These are phyloP conservation scores for Ophiostoma piceae DNA, from an alignment of 2,329 filamentous ascomycete species.

Conservation along the genomic window DNA sequence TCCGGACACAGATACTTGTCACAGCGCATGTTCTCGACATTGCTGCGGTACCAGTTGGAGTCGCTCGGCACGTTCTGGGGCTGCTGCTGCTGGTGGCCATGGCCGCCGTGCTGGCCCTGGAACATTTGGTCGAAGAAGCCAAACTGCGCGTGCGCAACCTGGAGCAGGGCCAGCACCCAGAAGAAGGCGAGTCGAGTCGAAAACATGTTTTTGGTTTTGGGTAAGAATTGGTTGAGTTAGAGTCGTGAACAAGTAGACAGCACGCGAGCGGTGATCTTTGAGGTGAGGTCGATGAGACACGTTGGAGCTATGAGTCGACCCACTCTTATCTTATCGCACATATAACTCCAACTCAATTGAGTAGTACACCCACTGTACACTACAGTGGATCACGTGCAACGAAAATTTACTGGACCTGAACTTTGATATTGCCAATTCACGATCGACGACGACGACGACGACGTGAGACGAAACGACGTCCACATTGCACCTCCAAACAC, in stretches of 20 bases:
- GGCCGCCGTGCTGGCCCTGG: conserved; percentile 42
- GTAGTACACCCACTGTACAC: no score
- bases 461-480: neutral
- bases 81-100: conserved; percentile 50
- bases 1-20: conserved; percentile 91
- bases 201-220: conserved; percentile 6
- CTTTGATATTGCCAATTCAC: neutral
- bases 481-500: neutral
- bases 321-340: conserved; percentile 10
- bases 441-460: neutral
- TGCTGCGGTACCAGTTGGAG: conserved; percentile 61
- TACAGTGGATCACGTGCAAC: conserved; percentile 15
- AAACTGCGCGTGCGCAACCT: conserved; percentile 71
- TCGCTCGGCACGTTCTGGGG: conserved; percentile 81
- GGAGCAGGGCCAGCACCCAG: conserved; percentile 54
- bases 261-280: neutral
- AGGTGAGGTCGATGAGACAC: conserved; percentile 11
- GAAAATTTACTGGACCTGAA: conserved; percentile 15
- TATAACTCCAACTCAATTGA: neutral
- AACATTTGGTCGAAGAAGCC: conserved; percentile 99
- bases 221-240: neutral
- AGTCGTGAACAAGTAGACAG: no score
- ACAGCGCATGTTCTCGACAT: conserved; percentile 63
- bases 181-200: conserved; percentile 33
- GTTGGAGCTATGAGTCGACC: conserved; percentile 3